phyloP scores from a whole-genome alignment of 2,329 filamentous ascomycete species.

The Aureobasidium sp. region DNA sequence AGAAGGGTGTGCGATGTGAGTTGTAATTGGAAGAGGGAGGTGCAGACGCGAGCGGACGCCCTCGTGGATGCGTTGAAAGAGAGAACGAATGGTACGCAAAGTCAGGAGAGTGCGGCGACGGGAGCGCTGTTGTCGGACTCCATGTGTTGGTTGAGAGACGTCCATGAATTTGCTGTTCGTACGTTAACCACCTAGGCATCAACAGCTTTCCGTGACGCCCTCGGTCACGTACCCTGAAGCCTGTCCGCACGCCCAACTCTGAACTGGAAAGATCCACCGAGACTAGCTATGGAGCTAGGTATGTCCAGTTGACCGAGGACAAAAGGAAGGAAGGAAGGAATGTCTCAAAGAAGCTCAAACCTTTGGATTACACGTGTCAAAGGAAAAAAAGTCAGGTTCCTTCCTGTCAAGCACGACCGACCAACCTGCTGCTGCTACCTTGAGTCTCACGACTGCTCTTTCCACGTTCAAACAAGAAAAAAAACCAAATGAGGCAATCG shows the following conservation, averaged over 20 bases:
- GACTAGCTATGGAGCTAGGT: background rate
- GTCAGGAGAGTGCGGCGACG: background rate
- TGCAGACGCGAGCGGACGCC: constrained; percentile 1
- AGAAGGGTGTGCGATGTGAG: background rate
- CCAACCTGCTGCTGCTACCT: background rate
- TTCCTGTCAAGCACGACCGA: background rate
- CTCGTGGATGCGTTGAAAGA: background rate
- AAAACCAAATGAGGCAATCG: background rate
- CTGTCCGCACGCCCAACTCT: too few species aligned
- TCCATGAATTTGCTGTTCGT: background rate
- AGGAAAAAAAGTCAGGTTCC: background rate
- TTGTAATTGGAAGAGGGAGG: background rate
- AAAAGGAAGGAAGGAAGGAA: background rate
- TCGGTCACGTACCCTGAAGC: background rate
- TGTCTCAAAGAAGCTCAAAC: background rate
- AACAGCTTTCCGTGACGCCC: background rate
- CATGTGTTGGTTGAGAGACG: background rate
- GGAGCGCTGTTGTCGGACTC: background rate
- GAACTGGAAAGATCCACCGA: background rate
- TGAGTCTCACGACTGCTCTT: background rate
- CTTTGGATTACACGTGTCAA: background rate
- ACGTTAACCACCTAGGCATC: background rate
- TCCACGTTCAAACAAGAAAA: background rate
- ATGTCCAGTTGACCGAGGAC: background rate
- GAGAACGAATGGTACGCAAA: background rate